These are phyloP conservation scores for Podila clonocystis DNA, from an alignment of 192 early-diverging fungal genomes.

Conservation along the genomic window DNA sequence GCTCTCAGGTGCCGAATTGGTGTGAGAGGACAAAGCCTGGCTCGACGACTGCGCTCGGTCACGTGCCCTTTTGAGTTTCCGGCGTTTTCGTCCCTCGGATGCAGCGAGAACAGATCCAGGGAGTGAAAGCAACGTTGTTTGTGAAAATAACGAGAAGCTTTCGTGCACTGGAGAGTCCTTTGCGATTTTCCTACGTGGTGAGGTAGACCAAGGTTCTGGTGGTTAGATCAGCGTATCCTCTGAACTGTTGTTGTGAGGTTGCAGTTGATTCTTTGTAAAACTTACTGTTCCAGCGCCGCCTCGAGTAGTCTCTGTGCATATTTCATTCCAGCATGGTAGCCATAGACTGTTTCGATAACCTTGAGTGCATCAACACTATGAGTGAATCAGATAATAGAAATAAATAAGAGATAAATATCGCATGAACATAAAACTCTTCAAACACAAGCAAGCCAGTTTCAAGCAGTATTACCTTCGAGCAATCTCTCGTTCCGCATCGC, in stretches of 20 bases:
- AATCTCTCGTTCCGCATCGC: not conserved
- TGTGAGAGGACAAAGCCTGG: not conserved
- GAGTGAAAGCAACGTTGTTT: not conserved
- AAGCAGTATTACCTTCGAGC: not conserved
- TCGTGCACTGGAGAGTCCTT: not conserved
- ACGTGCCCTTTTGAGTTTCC: not conserved
- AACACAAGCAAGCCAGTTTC: not conserved
- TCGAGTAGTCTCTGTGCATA: constrained; percentile 18
- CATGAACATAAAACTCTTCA: not conserved
- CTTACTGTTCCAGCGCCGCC: not conserved
- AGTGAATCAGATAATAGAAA: not conserved
- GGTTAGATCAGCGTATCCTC: no score
- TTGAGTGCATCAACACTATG: constrained; percentile 6
- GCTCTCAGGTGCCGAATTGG: no score
- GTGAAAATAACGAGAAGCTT: not conserved
- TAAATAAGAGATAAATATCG: not conserved
- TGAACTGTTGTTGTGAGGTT: no score
- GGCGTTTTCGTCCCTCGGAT: not conserved
- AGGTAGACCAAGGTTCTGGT: not conserved
- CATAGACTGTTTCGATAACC: constrained; percentile 10
- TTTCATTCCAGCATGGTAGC: constrained; percentile 11
- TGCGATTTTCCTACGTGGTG: not conserved
- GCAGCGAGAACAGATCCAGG: not conserved
- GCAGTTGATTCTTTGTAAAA: not conserved
- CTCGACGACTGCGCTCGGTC: not conserved